Evolutionary conservation across 1,284 basidiomycete species (phyloP).

Genomic region (Moesziomyces globuligerus): DNA sequence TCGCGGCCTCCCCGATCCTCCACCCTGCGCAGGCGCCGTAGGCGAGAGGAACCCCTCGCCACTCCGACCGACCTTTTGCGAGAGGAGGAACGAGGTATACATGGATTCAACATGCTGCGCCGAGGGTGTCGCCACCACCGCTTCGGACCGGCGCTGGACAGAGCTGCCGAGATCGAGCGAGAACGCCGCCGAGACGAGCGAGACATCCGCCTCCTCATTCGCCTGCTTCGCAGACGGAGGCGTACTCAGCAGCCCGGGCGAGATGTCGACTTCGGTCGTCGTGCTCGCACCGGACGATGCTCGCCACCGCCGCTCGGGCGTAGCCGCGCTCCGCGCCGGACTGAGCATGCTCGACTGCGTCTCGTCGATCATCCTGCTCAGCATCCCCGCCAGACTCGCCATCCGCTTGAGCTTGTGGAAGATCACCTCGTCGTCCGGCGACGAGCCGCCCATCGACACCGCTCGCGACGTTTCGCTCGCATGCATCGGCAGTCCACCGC

Average conservation of each 20-base stretch:
- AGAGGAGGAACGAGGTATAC: slow-evolving; percentile 37
- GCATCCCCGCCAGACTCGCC: slow-evolving; percentile 26
- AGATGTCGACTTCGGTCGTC: slow-evolving; percentile 14
- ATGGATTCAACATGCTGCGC: slow-evolving; percentile 29
- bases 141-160: not conserved
- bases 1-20: slow-evolving; percentile 8
- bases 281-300: slow-evolving; percentile 4
- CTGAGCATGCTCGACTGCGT: slow-evolving; percentile 26
- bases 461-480: not conserved
- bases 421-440: slow-evolving; percentile 20
- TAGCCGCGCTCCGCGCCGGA: not conserved
- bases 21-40: not conserved
- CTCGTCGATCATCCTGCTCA: slow-evolving; percentile 48
- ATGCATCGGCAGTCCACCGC: too few relatives aligned
- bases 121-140: slow-evolving; percentile 2
- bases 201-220: slow-evolving; percentile 7
- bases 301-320: slow-evolving; percentile 9
- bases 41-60: slow-evolving; percentile 33
- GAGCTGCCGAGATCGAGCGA: slow-evolving; percentile 29
- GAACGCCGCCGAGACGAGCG: slow-evolving; percentile 30
- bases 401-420: slow-evolving; percentile 36
- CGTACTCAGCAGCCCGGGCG: slow-evolving; percentile 22
- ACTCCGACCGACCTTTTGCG: slow-evolving; percentile 22
- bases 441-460: not conserved
- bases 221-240: slow-evolving; percentile 3